Evolutionary conservation across 768 basidiomycete genomes (phyloP), one percentile per base, ranked within the genome.

Genomic region (Erythrobasidium yunnanense): DNA sequence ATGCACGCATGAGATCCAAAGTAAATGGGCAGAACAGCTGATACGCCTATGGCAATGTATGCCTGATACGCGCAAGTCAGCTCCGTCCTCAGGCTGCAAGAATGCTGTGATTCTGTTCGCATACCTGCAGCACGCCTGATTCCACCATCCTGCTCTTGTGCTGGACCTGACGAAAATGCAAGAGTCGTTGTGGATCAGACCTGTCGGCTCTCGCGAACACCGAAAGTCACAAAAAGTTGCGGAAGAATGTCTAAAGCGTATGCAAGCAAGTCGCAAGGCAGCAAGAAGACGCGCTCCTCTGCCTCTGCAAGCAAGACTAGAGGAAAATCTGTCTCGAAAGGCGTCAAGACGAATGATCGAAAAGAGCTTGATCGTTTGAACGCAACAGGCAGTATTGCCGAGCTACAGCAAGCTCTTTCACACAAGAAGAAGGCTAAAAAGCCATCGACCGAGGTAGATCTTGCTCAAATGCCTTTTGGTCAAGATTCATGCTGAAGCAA

Each of bases 11-110:
- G 56, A 0, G 70, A 4, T 18, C 68, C 71, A 4, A 35, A n/a
- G n/a, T 51, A 68, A 42, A 72, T 69, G 23, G 71, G 71, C 1
- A 67, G 32, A 22, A 72, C 49, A 0, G 71, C 71, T 18, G 65
- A 68, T 3, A 35, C 27, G 0, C 68, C 55, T 11, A 72, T 63
- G 4, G 56, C 56, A 2, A 32, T 65, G 45, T 72, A 72, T 11
- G 68, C 66, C 49, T 67, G 56, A 8, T 45, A 15, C 22, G 27
- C 11, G n/a, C 38, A n/a, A 42, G n/a, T 42, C 38, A 42, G 38
- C 38, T 42, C 38, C n/a, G 11, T 42, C 11, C 38, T 42, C 11
- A 11, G n/a, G 38, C 38, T 11, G 38, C 11, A 11, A 42, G 38
- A 11, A n/a, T 42, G n/a, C 38, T 42, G 38, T n/a, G n/a, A n/a